Base-by-base conservation (phyloP, 2,329 filamentous ascomycete species). In the Graphilbum ipis-grandicollis region DNA sequence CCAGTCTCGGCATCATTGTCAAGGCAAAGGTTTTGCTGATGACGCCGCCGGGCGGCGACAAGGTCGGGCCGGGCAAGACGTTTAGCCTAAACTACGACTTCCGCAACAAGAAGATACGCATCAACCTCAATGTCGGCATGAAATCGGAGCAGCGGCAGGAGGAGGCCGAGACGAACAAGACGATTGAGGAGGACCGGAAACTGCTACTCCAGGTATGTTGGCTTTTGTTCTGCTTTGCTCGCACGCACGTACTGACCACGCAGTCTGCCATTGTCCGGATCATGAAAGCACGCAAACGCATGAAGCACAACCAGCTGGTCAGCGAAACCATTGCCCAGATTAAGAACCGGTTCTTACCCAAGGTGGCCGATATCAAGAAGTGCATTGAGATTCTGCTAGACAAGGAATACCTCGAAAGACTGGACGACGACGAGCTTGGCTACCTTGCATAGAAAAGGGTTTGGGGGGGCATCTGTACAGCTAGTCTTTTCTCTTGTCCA, bases 211-310 rank as follows among this genome's bases (percentile, higher is more conserved):
- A 98, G 77, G 88, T 93, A 70, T 57, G 78, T 66, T 45, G 17
- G 21, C 38, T 39, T 34, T 37, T 40, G 39, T 44, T 40, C 19
- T n/a, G 25, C 25, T 31, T 21, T 39, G 30, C 44, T 28, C 23
- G 5, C n/a, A 28, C 9, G 5, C 19, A 23, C 14, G 1, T 29
- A 13, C 42, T 51, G 43, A 50, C 41, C 19, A 34, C 39, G 9
- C 46, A 98, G 88, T 96, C 90, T 43, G 86, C 88, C 19, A 96
- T 98, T 56, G 90, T 98, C 39, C 83, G 90, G 52, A 94, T 98
- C 63, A 98, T 98, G 90, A 98, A 98, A 66, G 92, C 88, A 4
- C 79, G 90, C 42, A 96, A 98, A 75, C 83, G 79, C 63, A 92
- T 96, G 83, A 96, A 94, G 72, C 88, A 98, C 60, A 76, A 79